These are phyloP conservation scores for Acaromyces ingoldii DNA, from an alignment of 1,284 basidiomycete genomes.

Conservation along the genomic window DNA sequence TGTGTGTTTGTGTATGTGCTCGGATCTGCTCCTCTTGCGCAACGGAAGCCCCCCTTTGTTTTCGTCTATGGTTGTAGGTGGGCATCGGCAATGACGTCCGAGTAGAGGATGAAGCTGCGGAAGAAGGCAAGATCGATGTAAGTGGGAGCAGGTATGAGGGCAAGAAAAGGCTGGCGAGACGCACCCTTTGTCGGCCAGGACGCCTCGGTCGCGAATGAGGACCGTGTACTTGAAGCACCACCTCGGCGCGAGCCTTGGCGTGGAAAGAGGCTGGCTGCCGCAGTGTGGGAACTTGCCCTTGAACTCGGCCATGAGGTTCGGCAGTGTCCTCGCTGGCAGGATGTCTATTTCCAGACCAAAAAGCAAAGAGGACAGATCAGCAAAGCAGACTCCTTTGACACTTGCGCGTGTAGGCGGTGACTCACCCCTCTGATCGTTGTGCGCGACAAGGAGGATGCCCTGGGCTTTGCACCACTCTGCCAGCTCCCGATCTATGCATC, in stretches of 20 bases:
- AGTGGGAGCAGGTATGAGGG: too few relatives aligned
- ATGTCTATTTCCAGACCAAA: slow-evolving; percentile 14
- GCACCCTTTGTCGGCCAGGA: slow-evolving; percentile 37
- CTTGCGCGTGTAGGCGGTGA: neutral
- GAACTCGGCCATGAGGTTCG: slow-evolving; percentile 33
- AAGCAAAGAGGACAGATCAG: neutral
- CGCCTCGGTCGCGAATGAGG: slow-evolving; percentile 35
- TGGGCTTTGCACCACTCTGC: slow-evolving; percentile 26
- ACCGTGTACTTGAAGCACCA: slow-evolving; percentile 42
- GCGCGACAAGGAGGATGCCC: slow-evolving; percentile 29
- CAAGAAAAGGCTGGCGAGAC: too few relatives aligned
- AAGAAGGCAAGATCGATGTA: neutral
- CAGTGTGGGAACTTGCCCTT: slow-evolving; percentile 20
- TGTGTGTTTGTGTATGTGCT: too few relatives aligned
- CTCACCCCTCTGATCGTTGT: slow-evolving; percentile 27
- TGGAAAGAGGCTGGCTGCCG: too few relatives aligned
- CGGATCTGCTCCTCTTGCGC: too few relatives aligned
- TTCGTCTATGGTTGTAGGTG: too few relatives aligned
- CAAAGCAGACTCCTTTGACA: neutral
- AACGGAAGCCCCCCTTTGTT: too few relatives aligned
- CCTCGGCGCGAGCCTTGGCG: slow-evolving; percentile 15
- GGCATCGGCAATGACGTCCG: neutral
- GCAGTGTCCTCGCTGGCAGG: slow-evolving; percentile 27
- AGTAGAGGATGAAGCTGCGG: neutral
- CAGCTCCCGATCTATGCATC: slow-evolving; percentile 23